Evolutionary conservation across 306 rosid genomes (phyloP).

Genomic region (Vachellia pachyceras): DNA sequence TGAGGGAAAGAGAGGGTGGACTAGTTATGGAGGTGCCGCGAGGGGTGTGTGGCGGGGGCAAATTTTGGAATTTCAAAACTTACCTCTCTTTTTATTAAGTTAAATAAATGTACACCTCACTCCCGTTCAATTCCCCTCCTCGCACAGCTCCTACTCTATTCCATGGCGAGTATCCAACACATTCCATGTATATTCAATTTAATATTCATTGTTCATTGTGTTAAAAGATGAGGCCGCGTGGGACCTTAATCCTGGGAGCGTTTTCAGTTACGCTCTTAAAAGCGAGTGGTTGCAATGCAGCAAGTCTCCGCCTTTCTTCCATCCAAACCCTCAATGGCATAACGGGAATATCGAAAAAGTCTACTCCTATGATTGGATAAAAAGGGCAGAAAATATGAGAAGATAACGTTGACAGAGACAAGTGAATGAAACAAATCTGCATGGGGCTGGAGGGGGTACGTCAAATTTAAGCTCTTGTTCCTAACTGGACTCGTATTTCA

Average conservation of each 20-base stretch:
- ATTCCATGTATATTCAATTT: conserved; percentile 7
- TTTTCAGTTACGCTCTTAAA: not conserved
- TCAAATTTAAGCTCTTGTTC: too few relatives aligned
- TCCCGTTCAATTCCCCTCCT: too few relatives aligned
- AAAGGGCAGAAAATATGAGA: not conserved
- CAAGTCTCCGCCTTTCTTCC: too few relatives aligned
- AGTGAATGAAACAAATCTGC: too few relatives aligned
- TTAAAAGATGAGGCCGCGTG: not conserved
- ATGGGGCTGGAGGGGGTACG: too few relatives aligned
- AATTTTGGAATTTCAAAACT: conserved; percentile 33
- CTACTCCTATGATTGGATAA: not conserved
- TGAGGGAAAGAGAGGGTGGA: too few relatives aligned
- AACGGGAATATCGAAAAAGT: not conserved
- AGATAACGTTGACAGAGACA: too few relatives aligned
- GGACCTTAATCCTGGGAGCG: not conserved
- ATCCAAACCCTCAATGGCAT: not conserved
- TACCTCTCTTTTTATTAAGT: not conserved
- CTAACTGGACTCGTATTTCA: too few relatives aligned
- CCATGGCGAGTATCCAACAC: conserved; percentile 10
- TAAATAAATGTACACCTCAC: not conserved
- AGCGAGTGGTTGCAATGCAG: not conserved
- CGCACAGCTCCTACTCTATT: not conserved
- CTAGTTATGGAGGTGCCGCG: too few relatives aligned
- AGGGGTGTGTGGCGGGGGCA: too few relatives aligned
- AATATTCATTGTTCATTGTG: too few relatives aligned